Evolutionary conservation across 2,329 filamentous ascomycete genomes (phyloP).

Genomic region (Ascochyta lentis): DNA sequence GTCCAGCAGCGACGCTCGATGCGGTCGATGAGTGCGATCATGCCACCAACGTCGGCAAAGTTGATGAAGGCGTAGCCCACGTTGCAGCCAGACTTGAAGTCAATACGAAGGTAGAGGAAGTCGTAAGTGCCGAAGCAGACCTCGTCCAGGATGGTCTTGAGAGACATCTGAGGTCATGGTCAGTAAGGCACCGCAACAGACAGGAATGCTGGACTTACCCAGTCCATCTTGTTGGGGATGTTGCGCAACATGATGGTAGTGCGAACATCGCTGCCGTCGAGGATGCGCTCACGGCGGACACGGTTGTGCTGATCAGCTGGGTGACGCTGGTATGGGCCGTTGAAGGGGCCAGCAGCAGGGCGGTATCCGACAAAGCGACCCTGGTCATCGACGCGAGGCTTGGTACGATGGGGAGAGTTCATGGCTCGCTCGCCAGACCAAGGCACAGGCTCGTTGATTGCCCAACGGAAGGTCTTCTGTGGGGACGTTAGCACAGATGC

Average conservation of each 20-base stretch:
- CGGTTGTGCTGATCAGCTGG: conserved; percentile 46
- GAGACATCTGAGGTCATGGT: conserved; percentile 36
- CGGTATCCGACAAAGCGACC: conserved; percentile 32
- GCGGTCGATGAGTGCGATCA: conserved; percentile 39
- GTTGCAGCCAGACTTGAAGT: conserved; percentile 61
- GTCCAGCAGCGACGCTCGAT: conserved; percentile 63
- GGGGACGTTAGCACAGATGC: conserved; percentile 21
- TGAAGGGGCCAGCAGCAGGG: conserved; percentile 3
- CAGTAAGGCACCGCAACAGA: conserved; percentile 14
- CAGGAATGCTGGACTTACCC: conserved; percentile 40
- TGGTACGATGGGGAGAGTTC: conserved; percentile 30
- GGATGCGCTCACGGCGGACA: conserved; percentile 48
- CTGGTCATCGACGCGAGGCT: conserved; percentile 31
- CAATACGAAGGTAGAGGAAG: conserved; percentile 92
- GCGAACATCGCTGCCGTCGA: conserved; percentile 56
- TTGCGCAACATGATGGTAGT: conserved; percentile 87
- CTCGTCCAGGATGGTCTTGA: conserved; percentile 81
- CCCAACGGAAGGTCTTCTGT: conserved; percentile 35
- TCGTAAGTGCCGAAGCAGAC: conserved; percentile 85
- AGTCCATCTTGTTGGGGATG: conserved; percentile 89
- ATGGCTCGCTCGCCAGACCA: conserved; percentile 31
- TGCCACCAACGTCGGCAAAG: conserved; percentile 71
- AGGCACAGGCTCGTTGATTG: conserved; percentile 17
- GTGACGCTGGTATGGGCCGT: conserved; percentile 20
- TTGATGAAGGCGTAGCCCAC: conserved; percentile 99